Evolutionary conservation across 495 filamentous ascomycete genomes (phyloP), one percentile per base, ranked within the genome.

Genomic region (Podospora pseudoanserina): DNA sequence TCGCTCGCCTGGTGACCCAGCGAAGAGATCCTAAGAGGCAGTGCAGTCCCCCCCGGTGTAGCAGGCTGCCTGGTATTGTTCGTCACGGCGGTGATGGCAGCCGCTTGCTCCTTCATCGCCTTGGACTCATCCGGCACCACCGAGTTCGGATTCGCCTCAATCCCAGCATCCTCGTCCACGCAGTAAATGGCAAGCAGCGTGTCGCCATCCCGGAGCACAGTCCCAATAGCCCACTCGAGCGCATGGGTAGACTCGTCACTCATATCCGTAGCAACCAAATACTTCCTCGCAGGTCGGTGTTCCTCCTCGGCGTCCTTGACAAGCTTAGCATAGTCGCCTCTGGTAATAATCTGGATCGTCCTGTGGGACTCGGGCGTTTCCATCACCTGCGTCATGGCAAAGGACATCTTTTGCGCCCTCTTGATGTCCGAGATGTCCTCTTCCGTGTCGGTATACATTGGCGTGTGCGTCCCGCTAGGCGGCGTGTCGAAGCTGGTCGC

Each of bases 171-270:
- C 76, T 97, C 94, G 72, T 96, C 91, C 59, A 94, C 87, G 67
- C 92, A 94, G 79, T 93, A 97, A 63, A 99, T 91, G 23, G 92
- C 92, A 65, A 96, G 86, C 53, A 99, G 84, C 1, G 94, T 98
- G 77, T 99, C 95, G 18, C 95, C 95, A 74, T 97, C 93, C 58
- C 95, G 86, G 7, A 99, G 85, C n/a, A 98, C 90, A 3, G 92
- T 96, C 55, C 95, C 95, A 63, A 99, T 94, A 0, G 93, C 96
- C 94, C 94, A 99, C 76, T 98, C 95, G 30, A 98, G 80, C 11
- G 95, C 95, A 77, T 97, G 93, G 11, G 92, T 90, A 4, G 94
- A 94, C 80, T 99, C 95, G 56, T 93, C 91, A 71, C 92, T 96
- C 39, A 97, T 79, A 77, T 98, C 95, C 0, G 92, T 97, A 9